Evolutionary conservation across 2,329 filamentous ascomycete genomes (phyloP).

Genomic region (Conoideocrella luteorostrata): DNA sequence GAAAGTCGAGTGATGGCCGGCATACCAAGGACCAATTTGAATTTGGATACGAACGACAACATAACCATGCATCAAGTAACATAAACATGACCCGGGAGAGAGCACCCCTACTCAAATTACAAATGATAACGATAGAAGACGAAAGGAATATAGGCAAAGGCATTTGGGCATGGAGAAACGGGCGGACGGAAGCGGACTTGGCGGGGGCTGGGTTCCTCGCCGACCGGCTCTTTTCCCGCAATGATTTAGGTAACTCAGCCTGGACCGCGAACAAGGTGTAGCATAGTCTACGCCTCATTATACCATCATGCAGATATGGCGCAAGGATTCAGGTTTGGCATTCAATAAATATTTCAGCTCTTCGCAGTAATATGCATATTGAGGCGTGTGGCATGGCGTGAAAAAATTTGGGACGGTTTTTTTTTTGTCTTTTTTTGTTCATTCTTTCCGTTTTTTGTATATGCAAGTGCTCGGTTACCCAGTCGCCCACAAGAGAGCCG

Average conservation of each 20-base stretch:
- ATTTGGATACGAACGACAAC: background rate
- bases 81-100: too few species aligned
- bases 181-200: too few species aligned
- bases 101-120: background rate
- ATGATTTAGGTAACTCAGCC: background rate
- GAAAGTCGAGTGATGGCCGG: too few species aligned
- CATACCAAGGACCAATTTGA: too few species aligned
- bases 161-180: background rate
- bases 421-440: too few species aligned
- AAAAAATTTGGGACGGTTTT: too few species aligned
- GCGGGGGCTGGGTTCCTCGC: too few species aligned
- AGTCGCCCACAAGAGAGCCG: too few species aligned
- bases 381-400: too few species aligned
- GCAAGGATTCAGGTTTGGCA: slow-evolving; percentile 2
- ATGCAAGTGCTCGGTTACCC: too few species aligned
- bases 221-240: background rate
- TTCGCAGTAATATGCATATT: too few species aligned
- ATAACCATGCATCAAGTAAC: background rate
- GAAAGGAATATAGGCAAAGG: background rate
- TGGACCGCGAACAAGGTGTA: slow-evolving; percentile 1
- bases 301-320: background rate
- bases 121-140: background rate
- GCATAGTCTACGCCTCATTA: background rate
- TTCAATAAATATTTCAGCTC: background rate
- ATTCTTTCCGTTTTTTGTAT: too few species aligned